phyloP scores from a whole-genome alignment of 495 filamentous ascomycete species.

The Arthonia radiata region DNA sequence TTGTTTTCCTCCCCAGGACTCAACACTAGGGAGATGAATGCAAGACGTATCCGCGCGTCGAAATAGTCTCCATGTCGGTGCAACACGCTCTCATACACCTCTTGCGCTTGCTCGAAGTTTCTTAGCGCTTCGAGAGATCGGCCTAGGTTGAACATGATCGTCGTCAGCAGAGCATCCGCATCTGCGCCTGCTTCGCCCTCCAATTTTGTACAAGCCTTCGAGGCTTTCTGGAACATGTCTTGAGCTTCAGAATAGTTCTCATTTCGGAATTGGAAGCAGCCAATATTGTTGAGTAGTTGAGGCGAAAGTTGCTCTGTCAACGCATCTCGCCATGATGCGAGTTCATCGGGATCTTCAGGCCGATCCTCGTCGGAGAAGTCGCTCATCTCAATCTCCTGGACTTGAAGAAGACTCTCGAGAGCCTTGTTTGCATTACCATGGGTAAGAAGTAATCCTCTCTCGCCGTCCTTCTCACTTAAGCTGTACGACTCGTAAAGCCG shows the following conservation, averaged over 20 bases:
- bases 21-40: conserved; percentile 72
- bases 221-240: conserved; percentile 64
- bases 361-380: conserved; percentile 41
- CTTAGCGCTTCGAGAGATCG: conserved; percentile 78
- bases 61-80: conserved; percentile 71
- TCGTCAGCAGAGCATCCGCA: conserved; percentile 72
- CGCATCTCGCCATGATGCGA: conserved; percentile 21
- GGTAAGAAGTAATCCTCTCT: no score
- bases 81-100: conserved; percentile 64
- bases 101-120: conserved; percentile 56
- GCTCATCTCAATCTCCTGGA: conserved; percentile 66
- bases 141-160: conserved; percentile 88
- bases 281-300: conserved; percentile 90
- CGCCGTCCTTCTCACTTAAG: no score
- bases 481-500: conserved; percentile 70
- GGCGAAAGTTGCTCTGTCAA: conserved; percentile 58
- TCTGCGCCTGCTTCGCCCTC: conserved; percentile 40
- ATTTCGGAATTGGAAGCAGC: conserved; percentile 70
- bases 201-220: conserved; percentile 61
- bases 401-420: conserved; percentile 66
- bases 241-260: conserved; percentile 65
- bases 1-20: conserved; percentile 66
- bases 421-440: conserved; percentile 75
- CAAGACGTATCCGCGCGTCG: conserved; percentile 63
- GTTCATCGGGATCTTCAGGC: conserved; percentile 36